A percentile compares a stretch with the other conserved stretches of the same genome.
These are phyloP conservation scores for Cutaneotrichosporon daszewskae DNA, from an alignment of 1,284 basidiomycete species.

Conservation along the genomic window DNA sequence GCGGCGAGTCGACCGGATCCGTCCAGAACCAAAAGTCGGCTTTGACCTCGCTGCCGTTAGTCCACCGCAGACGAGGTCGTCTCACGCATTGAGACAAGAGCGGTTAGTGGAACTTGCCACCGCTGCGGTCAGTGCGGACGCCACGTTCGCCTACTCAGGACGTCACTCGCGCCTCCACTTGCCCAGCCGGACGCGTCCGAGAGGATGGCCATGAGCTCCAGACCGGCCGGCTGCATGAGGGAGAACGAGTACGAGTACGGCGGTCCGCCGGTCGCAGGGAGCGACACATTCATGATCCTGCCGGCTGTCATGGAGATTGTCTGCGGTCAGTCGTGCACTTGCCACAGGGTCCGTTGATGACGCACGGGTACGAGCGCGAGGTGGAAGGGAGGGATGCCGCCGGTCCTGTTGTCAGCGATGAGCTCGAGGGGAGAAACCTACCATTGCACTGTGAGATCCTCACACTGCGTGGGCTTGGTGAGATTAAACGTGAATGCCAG, in stretches of 20 bases:
- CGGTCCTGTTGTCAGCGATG: slow-evolving; percentile 26
- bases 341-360: slow-evolving; percentile 3
- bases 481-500: slow-evolving; percentile 28
- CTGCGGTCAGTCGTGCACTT: slow-evolving; percentile 17
- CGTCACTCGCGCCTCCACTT: slow-evolving; percentile 32
- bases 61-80: neutral
- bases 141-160: slow-evolving; percentile 34
- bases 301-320: slow-evolving; percentile 22
- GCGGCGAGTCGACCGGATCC: slow-evolving; percentile 23
- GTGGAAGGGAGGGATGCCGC: slow-evolving; percentile 33
- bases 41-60: slow-evolving; percentile 13
- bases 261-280: slow-evolving; percentile 22
- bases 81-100: slow-evolving; percentile 27
- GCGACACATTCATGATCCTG: slow-evolving; percentile 32
- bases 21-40: slow-evolving; percentile 34
- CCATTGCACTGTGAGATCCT: slow-evolving; percentile 36
- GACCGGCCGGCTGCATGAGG: slow-evolving; percentile 29
- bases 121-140: neutral
- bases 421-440: slow-evolving; percentile 11
- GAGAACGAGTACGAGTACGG: slow-evolving; percentile 23
- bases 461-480: slow-evolving; percentile 37
- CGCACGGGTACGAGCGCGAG: slow-evolving; percentile 35
- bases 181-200: slow-evolving; percentile 37
- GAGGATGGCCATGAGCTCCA: slow-evolving; percentile 36
- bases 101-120: slow-evolving; percentile 18